Evolutionary conservation across 345 rosid genomes (phyloP).

Genomic region (Erysimum cheiranthoides): DNA sequence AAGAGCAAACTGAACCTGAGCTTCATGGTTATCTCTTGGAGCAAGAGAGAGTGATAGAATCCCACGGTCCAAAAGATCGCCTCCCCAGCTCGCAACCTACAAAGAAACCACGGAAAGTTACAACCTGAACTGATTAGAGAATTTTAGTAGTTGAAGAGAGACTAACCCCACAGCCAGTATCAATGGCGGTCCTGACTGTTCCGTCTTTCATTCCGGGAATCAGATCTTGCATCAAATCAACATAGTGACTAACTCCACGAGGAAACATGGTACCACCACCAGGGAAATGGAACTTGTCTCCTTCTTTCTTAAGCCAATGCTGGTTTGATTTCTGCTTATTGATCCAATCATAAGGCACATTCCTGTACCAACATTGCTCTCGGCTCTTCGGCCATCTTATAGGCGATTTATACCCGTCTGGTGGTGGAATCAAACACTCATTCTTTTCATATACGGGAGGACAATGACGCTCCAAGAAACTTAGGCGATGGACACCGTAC

Average conservation of each 20-base stretch:
- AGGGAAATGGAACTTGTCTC: slow-evolving; percentile 91
- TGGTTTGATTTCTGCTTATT: slow-evolving; percentile 95
- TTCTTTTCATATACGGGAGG: slow-evolving; percentile 82
- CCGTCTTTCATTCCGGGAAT: slow-evolving; percentile 95
- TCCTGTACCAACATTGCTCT: slow-evolving; percentile 95
- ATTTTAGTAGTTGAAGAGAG: not conserved
- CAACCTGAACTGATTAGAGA: not conserved
- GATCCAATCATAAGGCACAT: slow-evolving; percentile 98
- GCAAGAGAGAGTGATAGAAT: slow-evolving; percentile 95
- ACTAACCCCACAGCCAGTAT: slow-evolving; percentile 98
- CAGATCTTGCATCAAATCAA: slow-evolving; percentile 87
- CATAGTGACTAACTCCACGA: slow-evolving; percentile 86
- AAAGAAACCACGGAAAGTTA: not conserved
- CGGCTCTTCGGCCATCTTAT: slow-evolving; percentile 95
- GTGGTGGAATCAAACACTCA: slow-evolving; percentile 93
- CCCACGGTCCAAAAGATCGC: slow-evolving; percentile 90
- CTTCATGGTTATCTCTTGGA: slow-evolving; percentile 99
- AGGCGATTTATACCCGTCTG: slow-evolving; percentile 92
- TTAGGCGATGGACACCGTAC: slow-evolving; percentile 81
- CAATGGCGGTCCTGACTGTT: slow-evolving; percentile 88
- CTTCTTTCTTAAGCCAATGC: slow-evolving; percentile 94
- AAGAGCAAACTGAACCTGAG: slow-evolving; percentile 96
- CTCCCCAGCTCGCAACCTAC: slow-evolving; percentile 99
- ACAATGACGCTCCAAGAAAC: slow-evolving; percentile 96
- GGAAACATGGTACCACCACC: slow-evolving; percentile 99